Base-by-base conservation (phyloP, 352 stramenopile genomes). In the Phytopythium ostracodes region DNA sequence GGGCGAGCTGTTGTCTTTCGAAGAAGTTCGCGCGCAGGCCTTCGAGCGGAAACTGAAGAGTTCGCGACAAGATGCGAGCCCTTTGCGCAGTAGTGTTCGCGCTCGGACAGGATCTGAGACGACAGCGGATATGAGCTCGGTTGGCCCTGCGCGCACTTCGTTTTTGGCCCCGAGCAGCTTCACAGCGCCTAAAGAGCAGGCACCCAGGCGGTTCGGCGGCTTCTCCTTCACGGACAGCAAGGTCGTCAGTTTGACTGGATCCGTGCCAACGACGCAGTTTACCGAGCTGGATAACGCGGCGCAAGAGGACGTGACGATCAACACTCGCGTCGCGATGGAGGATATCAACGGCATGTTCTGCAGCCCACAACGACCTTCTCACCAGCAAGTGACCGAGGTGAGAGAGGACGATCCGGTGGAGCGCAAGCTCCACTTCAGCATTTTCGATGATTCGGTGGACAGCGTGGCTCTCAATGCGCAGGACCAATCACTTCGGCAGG, bases 341-440 rank as follows among this genome's bases (percentile, higher is more conserved):
- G 87, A 96, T 36, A 83, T 96, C 56, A 91, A 94, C 65, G 78
- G 63, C 59, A 94, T 96, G 87, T 96, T 96, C 62, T 92, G 83
- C 64, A 96, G 87, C 53, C 87, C 87, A 27, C 66, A 77, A 25
- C 73, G 77, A 55, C 71, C 77, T 46, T 56, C 56, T 25, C 77
- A 84, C 40, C 49, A 60, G 8, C 76, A 67, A 43, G 68, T 76
- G 9, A 75, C 68, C 69, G 77, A 90, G 65, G 50, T 69, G 27
- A 69, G 73, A 53, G 79, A 89, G 59, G 77, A 81, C 33, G 75
- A 91, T 53, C 87, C 87, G 5, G 84, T 94, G 18, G 80, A 92
- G 53, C 68, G 84, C 15, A 96, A 92, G 40, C 73, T 94, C 40
- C 84, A 93, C 59, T 96, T 94, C 60, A 92, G 82, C 61, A 67